Conservation (phyloP, 495 filamentous ascomycete species). For the Lophiostoma macrostomum region DNA sequence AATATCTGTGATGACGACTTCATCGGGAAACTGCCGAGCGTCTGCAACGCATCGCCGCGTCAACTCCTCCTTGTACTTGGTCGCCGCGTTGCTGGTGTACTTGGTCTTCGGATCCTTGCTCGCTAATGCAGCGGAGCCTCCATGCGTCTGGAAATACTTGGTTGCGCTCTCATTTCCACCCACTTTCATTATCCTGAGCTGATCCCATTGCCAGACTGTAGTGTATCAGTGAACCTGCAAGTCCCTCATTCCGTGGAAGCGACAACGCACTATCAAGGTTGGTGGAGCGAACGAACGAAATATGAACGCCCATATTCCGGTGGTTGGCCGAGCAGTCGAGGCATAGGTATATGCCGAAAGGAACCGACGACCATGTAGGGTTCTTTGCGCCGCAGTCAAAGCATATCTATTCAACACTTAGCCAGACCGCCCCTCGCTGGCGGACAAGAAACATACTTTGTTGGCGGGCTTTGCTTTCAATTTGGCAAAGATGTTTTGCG, state of each 20-base stretch:
- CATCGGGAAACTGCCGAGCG: slow-evolving; percentile 79
- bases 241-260: slow-evolving; percentile 22
- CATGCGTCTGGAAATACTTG: slow-evolving; percentile 94
- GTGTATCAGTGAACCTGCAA: slow-evolving; percentile 3
- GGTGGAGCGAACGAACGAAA: slow-evolving; percentile 97
- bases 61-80: slow-evolving; percentile 95
- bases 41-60: slow-evolving; percentile 78
- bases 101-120: slow-evolving; percentile 96
- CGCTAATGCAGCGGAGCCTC: slow-evolving; percentile 85
- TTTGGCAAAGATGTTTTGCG: slow-evolving; percentile 97
- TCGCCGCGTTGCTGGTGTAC: slow-evolving; percentile 84
- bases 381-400: slow-evolving; percentile 97
- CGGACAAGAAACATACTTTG: slow-evolving; percentile 60
- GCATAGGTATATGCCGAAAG: slow-evolving; percentile 95
- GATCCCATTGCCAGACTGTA: slow-evolving; percentile 98
- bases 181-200: slow-evolving; percentile 96
- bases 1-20: slow-evolving; percentile 80
- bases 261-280: slow-evolving; percentile 89
- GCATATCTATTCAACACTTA: slow-evolving; percentile 56
- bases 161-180: slow-evolving; percentile 97
- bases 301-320: slow-evolving; percentile 53
- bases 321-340: slow-evolving; percentile 78
- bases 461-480: slow-evolving; percentile 90
- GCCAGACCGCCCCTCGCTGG: neutral
- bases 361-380: slow-evolving; percentile 96